Base-by-base conservation (phyloP, 768 basidiomycete species). In the Flagelloscypha sp. region DNA sequence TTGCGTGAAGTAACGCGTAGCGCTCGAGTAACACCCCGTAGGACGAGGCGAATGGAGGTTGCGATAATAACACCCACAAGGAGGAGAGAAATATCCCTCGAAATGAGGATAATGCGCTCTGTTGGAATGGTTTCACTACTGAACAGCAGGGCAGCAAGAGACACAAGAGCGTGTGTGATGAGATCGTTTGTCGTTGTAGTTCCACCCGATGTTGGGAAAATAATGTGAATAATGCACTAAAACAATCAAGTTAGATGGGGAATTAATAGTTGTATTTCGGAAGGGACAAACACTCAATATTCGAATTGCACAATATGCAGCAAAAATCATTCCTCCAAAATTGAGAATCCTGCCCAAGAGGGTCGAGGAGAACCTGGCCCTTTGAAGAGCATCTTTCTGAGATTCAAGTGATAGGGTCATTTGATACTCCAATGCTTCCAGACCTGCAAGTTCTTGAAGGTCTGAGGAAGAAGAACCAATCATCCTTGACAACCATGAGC, bases 61-160 rank as follows among this genome's bases (percentile, higher is more conserved):
- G 84, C 47, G 39, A 90, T 82, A 50, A 90, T 84, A 30, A 74
- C 57, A 10, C 87, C 87, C 19, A 88, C 81, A 10, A 90, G 66
- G 1, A 65, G 59, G 6, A 89, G 63, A 49, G 84, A 84, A 18
- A 72, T 62, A 43, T 76, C 74, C 15, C 70, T 61, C 11, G 70
- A 68, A 33, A 71, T 42, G n/a, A 61, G 57, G 7, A 59, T 58
- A 3, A 68, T 46, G 13, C 61, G 55, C 22, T 63, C 57, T 27
- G 43, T 40, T 5, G 45, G 39, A 4, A 57, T 44, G 19, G 54
- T 49, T n/a, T n/a, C n/a, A n/a, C 55, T 49, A 19, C 48, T 46
- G 3, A 66, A 65, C 2, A 67, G 41, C 8, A 67, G 46, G 11
- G 65, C 61, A 15, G 70, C 35, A 27, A 65, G 25, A 34, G 62